Evolutionary conservation across 2,329 filamentous ascomycete species (phyloP), one percentile per base, ranked within the genome.

Genomic region (Aureobasidium sp.): DNA sequence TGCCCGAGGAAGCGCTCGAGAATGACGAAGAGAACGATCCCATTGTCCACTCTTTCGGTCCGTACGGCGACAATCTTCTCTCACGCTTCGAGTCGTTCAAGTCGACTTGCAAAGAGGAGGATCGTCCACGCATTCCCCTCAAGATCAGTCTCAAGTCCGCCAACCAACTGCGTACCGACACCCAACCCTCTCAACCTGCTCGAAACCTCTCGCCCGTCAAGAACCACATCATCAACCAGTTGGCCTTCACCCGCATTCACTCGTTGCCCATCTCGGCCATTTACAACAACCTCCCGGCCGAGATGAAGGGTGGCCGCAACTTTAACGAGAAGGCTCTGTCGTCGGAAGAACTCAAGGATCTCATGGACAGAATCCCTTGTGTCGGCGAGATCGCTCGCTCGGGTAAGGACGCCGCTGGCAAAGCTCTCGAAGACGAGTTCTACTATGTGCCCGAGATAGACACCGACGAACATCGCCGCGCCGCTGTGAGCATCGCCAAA

Each of bases 321-420:
- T 61, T 72, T 5, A 42, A 48, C 42, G 44, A 54, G 21, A 51
- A 59, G 37, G 47, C 54, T 21, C 76, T 91, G 32, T 80, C 81
- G 30, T 83, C 82, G 65, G 78, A 82, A 2, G 82, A 85, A 45
- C 82, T 97, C 57, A 86, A 87, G 63, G 79, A 77, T 49, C 81
- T 95, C 62, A 83, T 97, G 47, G 88, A 91, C 71, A 78, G 79
- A 29, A 89, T 90, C 6, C 75, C 82, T 10, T 96, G 91, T 71
- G 86, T 97, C 65, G 94, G 94, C 50, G 88, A 94, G 73, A 96
- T 99, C 68, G 81, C 83, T 57, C 87, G 94, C 44, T 87, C 93
- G 73, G 94, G 94, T 71, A 99, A 97, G 75, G 94, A 99, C 72
- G 94, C 94, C 5, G 93, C 94, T 0, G 94, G 94, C 67, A 94